These are phyloP conservation scores for Suhomyces yuchorum DNA, from an alignment of 1,139 yeast species.

Conservation along the genomic window DNA sequence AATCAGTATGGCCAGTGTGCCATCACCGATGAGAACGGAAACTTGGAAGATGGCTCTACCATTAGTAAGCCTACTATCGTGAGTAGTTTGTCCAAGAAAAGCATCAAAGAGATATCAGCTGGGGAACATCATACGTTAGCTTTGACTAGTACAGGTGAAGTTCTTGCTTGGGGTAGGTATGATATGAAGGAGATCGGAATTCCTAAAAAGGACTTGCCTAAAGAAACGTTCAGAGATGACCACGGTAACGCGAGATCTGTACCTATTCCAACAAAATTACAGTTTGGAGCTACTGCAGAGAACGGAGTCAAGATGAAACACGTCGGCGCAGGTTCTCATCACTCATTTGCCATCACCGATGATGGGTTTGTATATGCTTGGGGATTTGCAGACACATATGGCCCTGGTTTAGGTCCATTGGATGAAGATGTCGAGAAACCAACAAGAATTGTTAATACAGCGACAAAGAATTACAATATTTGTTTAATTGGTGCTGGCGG, in stretches of 20 bases:
- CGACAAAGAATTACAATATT: slow-evolving; percentile 78
- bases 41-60: slow-evolving; percentile 76
- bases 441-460: slow-evolving; percentile 87
- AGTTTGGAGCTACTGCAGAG: slow-evolving; percentile 29
- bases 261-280: slow-evolving; percentile 75
- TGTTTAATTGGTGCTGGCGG: slow-evolving; percentile 86
- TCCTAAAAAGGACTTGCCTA: slow-evolving; percentile 58
- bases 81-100: slow-evolving; percentile 55
- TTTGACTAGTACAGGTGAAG: slow-evolving; percentile 66
- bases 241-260: slow-evolving; percentile 86
- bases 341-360: slow-evolving; percentile 78
- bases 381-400: slow-evolving; percentile 98
- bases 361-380: slow-evolving; percentile 90
- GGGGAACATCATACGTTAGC: slow-evolving; percentile 96
- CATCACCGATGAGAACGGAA: slow-evolving; percentile 53
- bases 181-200: slow-evolving; percentile 94
- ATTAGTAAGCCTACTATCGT: slow-evolving; percentile 78
- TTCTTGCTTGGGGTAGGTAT: slow-evolving; percentile 85
- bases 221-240: slow-evolving; percentile 71
- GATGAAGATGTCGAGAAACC: slow-evolving; percentile 89
- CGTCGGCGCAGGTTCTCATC: slow-evolving; percentile 88
- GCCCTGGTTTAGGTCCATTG: slow-evolving; percentile 89
- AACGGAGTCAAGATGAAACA: slow-evolving; percentile 50
- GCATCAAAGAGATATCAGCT: slow-evolving; percentile 69
- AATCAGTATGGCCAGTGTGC: slow-evolving; percentile 98